phyloP scores from a whole-genome alignment of 306 rosid species.

The Arachis hypogaea region DNA sequence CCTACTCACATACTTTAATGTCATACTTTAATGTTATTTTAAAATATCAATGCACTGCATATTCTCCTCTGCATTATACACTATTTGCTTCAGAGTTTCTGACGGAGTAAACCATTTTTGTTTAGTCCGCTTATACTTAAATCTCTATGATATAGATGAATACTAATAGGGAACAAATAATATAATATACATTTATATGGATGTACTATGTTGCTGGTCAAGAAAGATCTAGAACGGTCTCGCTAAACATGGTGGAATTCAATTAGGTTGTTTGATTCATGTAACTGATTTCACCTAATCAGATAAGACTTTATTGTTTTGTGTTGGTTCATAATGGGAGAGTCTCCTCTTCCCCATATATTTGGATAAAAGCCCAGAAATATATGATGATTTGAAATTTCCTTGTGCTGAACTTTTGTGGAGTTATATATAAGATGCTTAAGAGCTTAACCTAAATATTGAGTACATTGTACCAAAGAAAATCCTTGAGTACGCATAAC shows the following conservation, averaged over 20 bases:
- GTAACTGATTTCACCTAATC: too few relatives aligned
- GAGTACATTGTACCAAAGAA: neutral
- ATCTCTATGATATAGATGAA: too few relatives aligned
- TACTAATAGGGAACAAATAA: too few relatives aligned
- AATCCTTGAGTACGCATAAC: neutral
- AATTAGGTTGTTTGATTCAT: too few relatives aligned
- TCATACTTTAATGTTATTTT: neutral
- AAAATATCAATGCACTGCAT: constrained; percentile 19
- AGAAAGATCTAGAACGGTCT: too few relatives aligned
- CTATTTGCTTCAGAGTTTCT: neutral
- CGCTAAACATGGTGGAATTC: too few relatives aligned
- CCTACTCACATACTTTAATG: constrained; percentile 4
- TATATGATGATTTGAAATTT: neutral
- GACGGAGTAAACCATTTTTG: neutral
- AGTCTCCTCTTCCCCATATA: neutral
- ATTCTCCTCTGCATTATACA: neutral
- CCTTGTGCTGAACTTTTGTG: constrained; percentile 10
- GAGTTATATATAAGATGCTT: neutral
- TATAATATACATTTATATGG: neutral
- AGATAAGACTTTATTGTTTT: too few relatives aligned
- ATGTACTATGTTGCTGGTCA: neutral
- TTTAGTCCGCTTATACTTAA: too few relatives aligned
- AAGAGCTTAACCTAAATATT: too few relatives aligned
- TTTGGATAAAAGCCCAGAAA: neutral
- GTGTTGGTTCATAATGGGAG: neutral